A percentile compares a stretch with the other conserved stretches of the same genome.
Conservation (phyloP, 176 grass and related monocot species). For the Carex scoparia region DNA sequence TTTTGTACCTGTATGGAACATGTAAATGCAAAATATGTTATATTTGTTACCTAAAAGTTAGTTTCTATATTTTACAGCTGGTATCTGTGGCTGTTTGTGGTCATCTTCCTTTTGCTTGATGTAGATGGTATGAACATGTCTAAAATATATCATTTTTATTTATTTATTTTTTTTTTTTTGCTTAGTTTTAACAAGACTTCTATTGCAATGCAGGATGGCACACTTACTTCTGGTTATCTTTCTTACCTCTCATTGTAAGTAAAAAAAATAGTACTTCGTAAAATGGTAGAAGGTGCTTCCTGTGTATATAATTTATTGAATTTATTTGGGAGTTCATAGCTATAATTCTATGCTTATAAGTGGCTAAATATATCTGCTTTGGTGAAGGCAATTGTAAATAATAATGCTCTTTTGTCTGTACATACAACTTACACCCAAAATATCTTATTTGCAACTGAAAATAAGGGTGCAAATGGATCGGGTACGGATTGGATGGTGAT, state of each 20-base stretch:
- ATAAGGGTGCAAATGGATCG: no score
- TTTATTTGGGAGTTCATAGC: not conserved
- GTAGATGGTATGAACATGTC: slow-evolving; percentile 52
- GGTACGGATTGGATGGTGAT: no score
- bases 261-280: not conserved
- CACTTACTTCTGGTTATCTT: slow-evolving; percentile 92
- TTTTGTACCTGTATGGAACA: not conserved
- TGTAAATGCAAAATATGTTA: not conserved
- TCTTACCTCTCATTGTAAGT: slow-evolving; percentile 93
- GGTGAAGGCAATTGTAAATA: not conserved
- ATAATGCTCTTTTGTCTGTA: no score
- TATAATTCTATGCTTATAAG: not conserved
- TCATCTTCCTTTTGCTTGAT: slow-evolving; percentile 79
- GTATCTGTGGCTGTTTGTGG: slow-evolving; percentile 85
- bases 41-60: not conserved
- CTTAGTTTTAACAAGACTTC: not conserved
- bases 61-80: slow-evolving; percentile 42
- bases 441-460: no score
- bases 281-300: not conserved
- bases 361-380: not conserved
- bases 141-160: not conserved
- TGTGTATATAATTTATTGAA: not conserved
- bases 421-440: no score
- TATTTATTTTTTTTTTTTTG: not conserved
- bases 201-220: slow-evolving; percentile 90